Percentiles rank a stretch among this genome's conserved stretches.
Evolutionary conservation across 1,139 yeast genomes (phyloP).

Genomic region (Protomyces arabidopsidicola): DNA sequence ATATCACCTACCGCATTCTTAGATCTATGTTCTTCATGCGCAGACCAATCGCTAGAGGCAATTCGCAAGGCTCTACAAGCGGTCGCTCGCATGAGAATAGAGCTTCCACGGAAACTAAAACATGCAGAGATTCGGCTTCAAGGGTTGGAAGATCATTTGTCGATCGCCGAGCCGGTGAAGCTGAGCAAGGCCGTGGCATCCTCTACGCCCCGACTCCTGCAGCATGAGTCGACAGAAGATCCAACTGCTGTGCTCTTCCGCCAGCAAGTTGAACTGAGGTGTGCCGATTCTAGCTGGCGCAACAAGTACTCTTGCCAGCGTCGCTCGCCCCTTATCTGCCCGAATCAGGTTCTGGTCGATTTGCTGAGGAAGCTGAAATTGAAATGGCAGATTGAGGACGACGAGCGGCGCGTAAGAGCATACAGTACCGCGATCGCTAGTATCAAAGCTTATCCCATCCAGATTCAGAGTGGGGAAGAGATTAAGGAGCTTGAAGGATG

Average conservation of each 20-base stretch:
- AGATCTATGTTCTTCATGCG: not conserved
- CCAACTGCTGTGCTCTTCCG: not conserved
- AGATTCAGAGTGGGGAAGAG: constrained; percentile 24
- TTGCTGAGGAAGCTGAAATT: constrained; percentile 18
- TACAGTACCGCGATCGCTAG: constrained; percentile 33
- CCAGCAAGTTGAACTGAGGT: not conserved
- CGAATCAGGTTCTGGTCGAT: constrained; percentile 29
- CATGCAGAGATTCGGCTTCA: not conserved
- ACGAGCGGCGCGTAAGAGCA: constrained; percentile 32
- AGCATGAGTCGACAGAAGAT: constrained; percentile 15
- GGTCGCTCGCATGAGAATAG: not conserved
- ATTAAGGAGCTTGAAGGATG: constrained; percentile 31
- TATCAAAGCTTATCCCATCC: constrained; percentile 30
- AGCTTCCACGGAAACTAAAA: not conserved
- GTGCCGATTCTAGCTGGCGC: not conserved
- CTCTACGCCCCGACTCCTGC: not conserved
- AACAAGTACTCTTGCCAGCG: constrained; percentile 31
- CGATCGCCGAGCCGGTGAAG: not conserved
- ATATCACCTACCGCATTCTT: not conserved
- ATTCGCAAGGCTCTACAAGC: not conserved
- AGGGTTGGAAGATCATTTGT: too few relatives aligned
- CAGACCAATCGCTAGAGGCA: not conserved
- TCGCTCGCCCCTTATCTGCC: constrained; percentile 30
- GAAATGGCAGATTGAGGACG: constrained; percentile 30
- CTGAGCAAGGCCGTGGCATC: not conserved